Conservation (phyloP, 2,329 filamentous ascomycete species). For the Leptographium procerum region DNA sequence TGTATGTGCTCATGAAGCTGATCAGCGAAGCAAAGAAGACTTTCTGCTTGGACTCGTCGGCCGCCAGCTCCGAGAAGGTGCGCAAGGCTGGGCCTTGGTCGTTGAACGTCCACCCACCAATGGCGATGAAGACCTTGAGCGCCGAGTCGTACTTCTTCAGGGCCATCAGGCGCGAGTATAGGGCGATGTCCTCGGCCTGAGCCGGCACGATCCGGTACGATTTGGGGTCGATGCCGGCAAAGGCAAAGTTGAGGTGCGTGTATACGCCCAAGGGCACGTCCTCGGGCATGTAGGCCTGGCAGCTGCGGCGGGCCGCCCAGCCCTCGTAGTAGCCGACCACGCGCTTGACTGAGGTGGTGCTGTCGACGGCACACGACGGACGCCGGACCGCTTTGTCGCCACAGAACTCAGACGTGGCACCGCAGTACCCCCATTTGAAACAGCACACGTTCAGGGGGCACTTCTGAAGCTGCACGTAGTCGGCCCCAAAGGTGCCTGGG, state of each 20-base stretch:
- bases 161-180: slow-evolving; percentile 19
- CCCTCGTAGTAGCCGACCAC: slow-evolving; percentile 22
- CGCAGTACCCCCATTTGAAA: slow-evolving; percentile 21
- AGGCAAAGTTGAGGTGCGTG: slow-evolving; percentile 25
- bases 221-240: slow-evolving; percentile 19
- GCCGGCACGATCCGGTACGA: slow-evolving; percentile 15
- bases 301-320: slow-evolving; percentile 14
- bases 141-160: slow-evolving; percentile 17
- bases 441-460: slow-evolving; percentile 22
- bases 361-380: slow-evolving; percentile 4
- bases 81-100: slow-evolving; percentile 18
- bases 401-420: slow-evolving; percentile 18
- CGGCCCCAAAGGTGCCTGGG: too few species aligned
- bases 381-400: too few species aligned
- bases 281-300: slow-evolving; percentile 16
- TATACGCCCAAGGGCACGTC: slow-evolving; percentile 15
- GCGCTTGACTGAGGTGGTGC: slow-evolving; percentile 2
- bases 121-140: slow-evolving; percentile 24
- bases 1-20: slow-evolving; percentile 8
- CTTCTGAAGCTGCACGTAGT: too few species aligned
- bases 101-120: slow-evolving; percentile 31
- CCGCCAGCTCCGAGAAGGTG: slow-evolving; percentile 16
- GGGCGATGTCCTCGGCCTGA: neutral
- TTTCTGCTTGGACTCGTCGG: slow-evolving; percentile 1
- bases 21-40: slow-evolving; percentile 7